Percentiles rank a stretch among this genome's conserved stretches.
Evolutionary conservation across 2,329 filamentous ascomycete species (phyloP).

Genomic region (Claviceps spartinae): DNA sequence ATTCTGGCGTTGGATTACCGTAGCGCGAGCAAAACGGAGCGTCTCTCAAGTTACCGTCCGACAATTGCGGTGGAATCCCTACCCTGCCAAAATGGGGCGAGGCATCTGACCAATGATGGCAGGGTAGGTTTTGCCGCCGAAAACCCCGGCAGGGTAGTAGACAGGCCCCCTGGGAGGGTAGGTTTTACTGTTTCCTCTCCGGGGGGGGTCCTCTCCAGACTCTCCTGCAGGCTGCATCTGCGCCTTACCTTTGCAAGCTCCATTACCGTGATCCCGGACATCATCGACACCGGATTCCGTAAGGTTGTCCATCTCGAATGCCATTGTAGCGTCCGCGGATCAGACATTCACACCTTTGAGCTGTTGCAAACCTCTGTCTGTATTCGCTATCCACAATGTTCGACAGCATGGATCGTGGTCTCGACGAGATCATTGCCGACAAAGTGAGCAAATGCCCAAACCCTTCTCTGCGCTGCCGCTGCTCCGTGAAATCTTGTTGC

Average conservation of each 20-base stretch:
- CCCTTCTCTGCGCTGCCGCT: neutral
- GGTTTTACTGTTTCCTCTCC: too few relatives aligned
- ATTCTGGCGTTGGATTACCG: too few relatives aligned
- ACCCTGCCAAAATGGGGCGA: too few relatives aligned
- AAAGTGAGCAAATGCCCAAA: constrained; percentile 19
- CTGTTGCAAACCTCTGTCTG: neutral
- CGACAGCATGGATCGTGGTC: constrained; percentile 38
- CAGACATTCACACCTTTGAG: neutral
- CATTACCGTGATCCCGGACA: neutral
- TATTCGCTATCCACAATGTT: constrained; percentile 17
- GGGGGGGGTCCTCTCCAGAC: too few relatives aligned
- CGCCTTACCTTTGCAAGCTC: neutral
- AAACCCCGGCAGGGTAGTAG: too few relatives aligned
- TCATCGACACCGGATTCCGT: neutral
- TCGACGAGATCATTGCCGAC: constrained; percentile 44
- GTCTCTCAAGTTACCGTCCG: too few relatives aligned
- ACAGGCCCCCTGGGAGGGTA: too few relatives aligned
- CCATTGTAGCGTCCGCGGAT: neutral
- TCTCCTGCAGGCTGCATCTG: too few relatives aligned
- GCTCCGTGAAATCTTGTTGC: neutral
- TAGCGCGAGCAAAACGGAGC: too few relatives aligned
- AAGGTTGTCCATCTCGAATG: neutral
- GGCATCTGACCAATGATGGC: too few relatives aligned
- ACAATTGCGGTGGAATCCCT: too few relatives aligned
- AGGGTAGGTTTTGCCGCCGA: too few relatives aligned